Evolutionary conservation across 116 monocot genomes (phyloP), one percentile per base, ranked within the genome.

Genomic region (Papilionanthe hybrid): DNA sequence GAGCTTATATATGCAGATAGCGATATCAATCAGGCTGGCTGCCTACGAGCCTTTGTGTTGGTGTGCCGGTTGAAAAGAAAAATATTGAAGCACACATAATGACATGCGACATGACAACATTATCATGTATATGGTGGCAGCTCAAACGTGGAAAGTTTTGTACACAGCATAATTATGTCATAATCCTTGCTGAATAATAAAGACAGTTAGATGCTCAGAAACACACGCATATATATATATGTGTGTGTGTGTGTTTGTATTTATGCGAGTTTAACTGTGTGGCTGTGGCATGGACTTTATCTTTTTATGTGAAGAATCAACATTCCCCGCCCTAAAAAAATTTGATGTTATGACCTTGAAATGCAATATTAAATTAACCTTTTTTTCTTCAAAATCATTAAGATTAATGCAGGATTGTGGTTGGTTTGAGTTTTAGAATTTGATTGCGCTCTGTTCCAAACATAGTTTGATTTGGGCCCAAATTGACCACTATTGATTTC

Each of bases 1-100:
- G 69, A 68, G 68, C 30, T 68, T 30, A 68, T 68, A 68, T 68
- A 68, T 68, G 25, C 22, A 68, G 29, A 69, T 63, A 25, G 63
- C 37, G 32, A 69, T 32, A 69, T 30, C 17, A 69, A 30, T 69
- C 6, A 32, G 69, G 69, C 12, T 68, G 29, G 15, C 32, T 29
- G 9, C 30, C 1, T 18, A 58, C 8, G n/a, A 63, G 53, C 18
- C 53, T 53, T 53, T 53, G 4, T 53, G 0, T 3, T 53, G 18
- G 15, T 17, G 13, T 53, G 53, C 45, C 10, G 0, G 45, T 10
- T 45, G 7, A 45, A 37, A 45, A 45, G 45, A 45, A 45, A 0
- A 10, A 0, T 4, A 17, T 53, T 63, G 25, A 63, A 63, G 63
- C 63, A 63, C 23, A 63, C 22, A 22, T 63, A 25, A 63, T 23